Base-by-base conservation (phyloP, 1,139 yeast genomes). In the Yamadazyma siamensis region DNA sequence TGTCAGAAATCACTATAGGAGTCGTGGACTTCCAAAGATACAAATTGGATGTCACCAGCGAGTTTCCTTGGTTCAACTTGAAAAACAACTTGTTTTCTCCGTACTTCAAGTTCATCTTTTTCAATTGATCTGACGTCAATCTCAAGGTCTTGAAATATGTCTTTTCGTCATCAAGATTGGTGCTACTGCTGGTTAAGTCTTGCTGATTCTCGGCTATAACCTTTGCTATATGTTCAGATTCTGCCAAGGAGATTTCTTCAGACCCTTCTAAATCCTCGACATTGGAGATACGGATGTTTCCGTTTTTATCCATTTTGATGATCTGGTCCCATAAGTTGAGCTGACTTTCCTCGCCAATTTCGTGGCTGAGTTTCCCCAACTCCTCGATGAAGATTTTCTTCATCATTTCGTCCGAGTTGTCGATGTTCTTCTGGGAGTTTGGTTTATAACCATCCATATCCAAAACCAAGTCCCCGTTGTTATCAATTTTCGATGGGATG, bases 371-470 rank as follows among this genome's bases (percentile, higher is more conserved):
- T 13, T 53, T 52, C 24, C 52, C 48, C 36, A 68, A 51, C 40
- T 68, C 74, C 42, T 86, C 91, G 22, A 77, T 66, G 33, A 89
- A 66, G 28, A 89, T 66, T 44, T 80, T 79, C 44, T 80, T 79
- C 39, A 91, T 76, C 28, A 83, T 65, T 35, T 79, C 80, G 46
- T 80, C 87, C 0, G 87, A 75, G 43, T 74, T 77, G 29, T 78
- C 78, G 27, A 78, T 73, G 50, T 82, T 86, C 42, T 79, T 76
- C 40, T 66, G 69, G 21, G 83, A 80, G 44, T 82, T 86, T 20
- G 95, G 85, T 58, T 89, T 91, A 60, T 94, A 94, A 15, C 99
- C 99, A 47, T 88, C 95, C 81, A 91, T 86, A 59, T 94, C 99
- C 29, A 94, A 64, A 27, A 89, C 76, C 49, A 94, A 71, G 51